Base-by-base conservation (phyloP, 2,329 filamentous ascomycete genomes). In the Hymenoscyphus fructigenus region DNA sequence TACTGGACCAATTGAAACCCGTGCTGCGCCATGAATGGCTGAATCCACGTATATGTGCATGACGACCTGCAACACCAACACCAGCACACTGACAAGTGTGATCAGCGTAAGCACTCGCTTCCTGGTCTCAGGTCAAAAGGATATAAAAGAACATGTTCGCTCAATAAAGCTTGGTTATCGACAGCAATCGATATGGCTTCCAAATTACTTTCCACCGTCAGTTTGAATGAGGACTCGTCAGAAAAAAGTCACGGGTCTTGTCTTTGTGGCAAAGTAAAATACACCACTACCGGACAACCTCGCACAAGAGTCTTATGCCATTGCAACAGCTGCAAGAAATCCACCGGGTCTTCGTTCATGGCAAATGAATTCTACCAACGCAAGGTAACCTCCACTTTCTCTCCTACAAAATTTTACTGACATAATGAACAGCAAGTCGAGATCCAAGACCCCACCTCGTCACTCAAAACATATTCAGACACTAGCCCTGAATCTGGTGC, bases 241-340 rank as follows among this genome's bases (percentile, higher is more conserved):
- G 26, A 23, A 9, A 34, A 50, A 57, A 61, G 29, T 5, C 32
- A 62, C 15, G 62, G 65, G 15, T 66, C 65, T 9, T 66, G 65
- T 41, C 65, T 66, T 32, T 65, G 65, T 15, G 62, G 62, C 14
- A 36, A 50, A 26, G 55, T 66, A n/a, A 64, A 53, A 20, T 66
- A 64, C n/a, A 60, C 62, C 17, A 41, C 65, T 17, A 34, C 62
- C 3, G 65, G 65, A 23, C 9, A 44, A 59, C 62, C 65, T 10
- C 41, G 17, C 6, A 58, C 60, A 17, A 62, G n/a, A 20, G 47
- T 65, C 36, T 47, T 66, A 14, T 64, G 65, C 28, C 65, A 65
- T 23, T 66, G 65, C 20, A 44, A 55, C 26, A 66, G 60, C 38
- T 66, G 65, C 57, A 66, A 66, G 62, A 66, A 66, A 58, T 20